These are phyloP conservation scores for Turnera subulata DNA, from an alignment of 345 rosid genomes.

Conservation along the genomic window DNA sequence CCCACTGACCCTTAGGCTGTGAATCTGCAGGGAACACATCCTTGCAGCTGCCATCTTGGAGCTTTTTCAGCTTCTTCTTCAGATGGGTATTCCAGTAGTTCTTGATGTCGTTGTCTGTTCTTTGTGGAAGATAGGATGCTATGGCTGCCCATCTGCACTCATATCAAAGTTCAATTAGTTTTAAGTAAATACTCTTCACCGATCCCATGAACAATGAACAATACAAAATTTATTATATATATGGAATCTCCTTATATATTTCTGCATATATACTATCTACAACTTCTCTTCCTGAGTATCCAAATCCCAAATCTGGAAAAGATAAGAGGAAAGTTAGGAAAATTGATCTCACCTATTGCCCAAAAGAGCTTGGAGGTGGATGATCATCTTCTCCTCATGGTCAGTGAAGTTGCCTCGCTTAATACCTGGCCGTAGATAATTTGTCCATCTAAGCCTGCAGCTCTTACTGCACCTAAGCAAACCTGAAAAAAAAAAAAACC, in stretches of 20 bases:
- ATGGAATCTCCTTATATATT: not conserved
- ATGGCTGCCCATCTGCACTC: constrained; percentile 89
- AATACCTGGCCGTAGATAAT: constrained; percentile 14
- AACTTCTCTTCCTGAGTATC: too few relatives aligned
- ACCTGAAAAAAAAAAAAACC: too few relatives aligned
- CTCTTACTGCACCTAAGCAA: constrained; percentile 21
- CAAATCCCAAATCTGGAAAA: not conserved
- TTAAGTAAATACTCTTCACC: not conserved
- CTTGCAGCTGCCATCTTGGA: constrained; percentile 32
- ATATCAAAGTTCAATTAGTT: not conserved
- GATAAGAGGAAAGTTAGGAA: too few relatives aligned
- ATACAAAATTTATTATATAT: too few relatives aligned
- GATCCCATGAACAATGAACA: not conserved
- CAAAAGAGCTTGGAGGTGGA: not conserved
- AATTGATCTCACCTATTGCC: constrained; percentile 13
- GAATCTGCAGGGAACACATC: constrained; percentile 36
- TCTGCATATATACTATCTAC: too few relatives aligned
- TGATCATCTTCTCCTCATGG: constrained; percentile 19
- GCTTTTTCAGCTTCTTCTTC: constrained; percentile 68
- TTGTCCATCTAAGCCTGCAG: constrained; percentile 19
- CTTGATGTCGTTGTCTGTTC: constrained; percentile 91
- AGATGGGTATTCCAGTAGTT: constrained; percentile 92
- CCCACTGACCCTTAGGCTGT: constrained; percentile 66
- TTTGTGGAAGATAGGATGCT: constrained; percentile 91
- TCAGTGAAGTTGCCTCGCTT: constrained; percentile 18